A percentile compares a stretch with the other conserved stretches of the same genome.
Conservation (phyloP, 108 stramenopile genomes). For the Bacterosira constricta region DNA sequence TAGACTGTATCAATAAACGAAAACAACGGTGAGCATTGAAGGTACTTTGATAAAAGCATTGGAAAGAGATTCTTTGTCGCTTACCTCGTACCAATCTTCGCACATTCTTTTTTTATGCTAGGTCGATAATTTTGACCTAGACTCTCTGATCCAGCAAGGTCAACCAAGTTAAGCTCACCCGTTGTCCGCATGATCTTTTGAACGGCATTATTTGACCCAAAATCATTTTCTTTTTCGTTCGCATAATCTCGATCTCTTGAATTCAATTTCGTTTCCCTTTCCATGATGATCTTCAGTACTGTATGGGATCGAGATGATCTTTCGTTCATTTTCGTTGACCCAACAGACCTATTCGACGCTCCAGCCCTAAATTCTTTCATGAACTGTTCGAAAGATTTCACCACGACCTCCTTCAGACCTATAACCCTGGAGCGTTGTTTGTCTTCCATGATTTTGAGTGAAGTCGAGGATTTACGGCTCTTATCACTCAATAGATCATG, state of each 20-base stretch:
- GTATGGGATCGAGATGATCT: constrained; percentile 92
- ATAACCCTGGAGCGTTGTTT: constrained; percentile 29
- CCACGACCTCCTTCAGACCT: constrained; percentile 66
- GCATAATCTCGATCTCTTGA: background rate
- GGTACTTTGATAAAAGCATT: background rate
- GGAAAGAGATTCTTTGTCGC: background rate
- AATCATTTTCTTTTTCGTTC: constrained; percentile 24
- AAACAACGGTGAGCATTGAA: background rate
- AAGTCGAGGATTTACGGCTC: background rate
- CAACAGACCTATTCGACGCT: constrained; percentile 78
- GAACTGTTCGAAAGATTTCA: constrained; percentile 72
- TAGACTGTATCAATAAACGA: constrained; percentile 40
- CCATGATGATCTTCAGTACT: constrained; percentile 88
- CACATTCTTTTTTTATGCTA: constrained; percentile 94
- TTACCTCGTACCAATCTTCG: constrained; percentile 93
- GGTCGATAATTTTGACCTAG: constrained; percentile 86
- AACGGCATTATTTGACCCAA: background rate
- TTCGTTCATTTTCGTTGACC: constrained; percentile 94
- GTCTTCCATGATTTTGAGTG: constrained; percentile 42
- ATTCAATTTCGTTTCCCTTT: constrained; percentile 58
- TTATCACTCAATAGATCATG: constrained; percentile 63
- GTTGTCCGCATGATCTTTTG: constrained; percentile 15
- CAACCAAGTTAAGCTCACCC: constrained; percentile 75
- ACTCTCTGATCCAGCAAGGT: constrained; percentile 88
- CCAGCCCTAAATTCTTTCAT: constrained; percentile 67